Evolutionary conservation across 805 yeast species (phyloP).

Genomic region (Naumovozyma baii): DNA sequence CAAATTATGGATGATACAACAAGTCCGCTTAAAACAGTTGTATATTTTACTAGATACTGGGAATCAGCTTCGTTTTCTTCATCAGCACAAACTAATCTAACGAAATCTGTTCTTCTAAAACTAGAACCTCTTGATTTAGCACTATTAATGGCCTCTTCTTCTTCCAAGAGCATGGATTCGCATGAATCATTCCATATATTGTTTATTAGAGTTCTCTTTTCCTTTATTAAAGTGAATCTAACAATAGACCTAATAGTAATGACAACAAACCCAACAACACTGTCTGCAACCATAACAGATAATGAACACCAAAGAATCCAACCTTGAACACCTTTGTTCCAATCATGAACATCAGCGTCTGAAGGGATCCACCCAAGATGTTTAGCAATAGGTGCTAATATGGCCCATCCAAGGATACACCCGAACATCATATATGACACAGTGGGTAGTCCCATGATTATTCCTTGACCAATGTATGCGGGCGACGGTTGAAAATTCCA

Average conservation of each 20-base stretch:
- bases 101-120: conserved; percentile 16
- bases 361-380: conserved; percentile 80
- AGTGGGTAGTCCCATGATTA: conserved; percentile 91
- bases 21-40: conserved; percentile 50
- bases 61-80: conserved; percentile 34
- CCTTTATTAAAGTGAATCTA: conserved; percentile 17
- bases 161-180: conserved; percentile 28
- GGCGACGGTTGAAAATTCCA: conserved; percentile 96
- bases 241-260: conserved; percentile 40
- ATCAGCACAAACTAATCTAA: conserved; percentile 23
- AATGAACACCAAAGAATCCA: conserved; percentile 95
- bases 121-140: conserved; percentile 6
- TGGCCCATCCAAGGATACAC: conserved; percentile 82
- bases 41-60: conserved; percentile 41
- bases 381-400: conserved; percentile 75
- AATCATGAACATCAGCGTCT: conserved; percentile 59
- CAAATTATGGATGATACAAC: conserved; percentile 59
- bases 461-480: conserved; percentile 95
- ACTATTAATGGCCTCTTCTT: conserved; percentile 23
- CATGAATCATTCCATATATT: conserved; percentile 24
- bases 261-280: conserved; percentile 68
- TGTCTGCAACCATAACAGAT: conserved; percentile 89
- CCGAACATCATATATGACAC: conserved; percentile 88
- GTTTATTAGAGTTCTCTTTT: conserved; percentile 17
- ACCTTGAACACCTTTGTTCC: conserved; percentile 92